These are phyloP conservation scores for Xylogone sp. DNA, from an alignment of 2,329 filamentous ascomycete species.

Conservation along the genomic window DNA sequence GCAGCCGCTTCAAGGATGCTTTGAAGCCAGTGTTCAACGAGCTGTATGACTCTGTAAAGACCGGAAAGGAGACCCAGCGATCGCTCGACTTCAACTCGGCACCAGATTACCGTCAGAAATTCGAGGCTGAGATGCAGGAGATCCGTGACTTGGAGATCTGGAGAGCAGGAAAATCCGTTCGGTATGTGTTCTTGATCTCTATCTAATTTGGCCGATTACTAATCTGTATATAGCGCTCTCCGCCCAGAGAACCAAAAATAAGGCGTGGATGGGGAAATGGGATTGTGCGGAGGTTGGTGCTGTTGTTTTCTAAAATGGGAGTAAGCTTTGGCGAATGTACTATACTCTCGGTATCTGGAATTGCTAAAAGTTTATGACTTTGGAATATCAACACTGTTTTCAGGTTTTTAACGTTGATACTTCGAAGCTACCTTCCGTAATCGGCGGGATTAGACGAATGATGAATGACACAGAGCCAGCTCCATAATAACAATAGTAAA, in stretches of 20 bases:
- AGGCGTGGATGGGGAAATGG: slow-evolving; percentile 8
- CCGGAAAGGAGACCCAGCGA: slow-evolving; percentile 91
- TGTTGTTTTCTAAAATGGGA: slow-evolving; percentile 16
- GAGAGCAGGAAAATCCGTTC: slow-evolving; percentile 96
- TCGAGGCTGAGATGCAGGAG: slow-evolving; percentile 97
- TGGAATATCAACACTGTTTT: not conserved
- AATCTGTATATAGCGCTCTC: slow-evolving; percentile 52
- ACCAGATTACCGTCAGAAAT: slow-evolving; percentile 93
- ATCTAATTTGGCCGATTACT: slow-evolving; percentile 2
- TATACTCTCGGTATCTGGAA: slow-evolving; percentile 29
- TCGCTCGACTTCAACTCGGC: slow-evolving; percentile 97
- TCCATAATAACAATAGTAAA: not conserved
- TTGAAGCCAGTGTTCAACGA: slow-evolving; percentile 98
- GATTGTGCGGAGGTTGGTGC: slow-evolving; percentile 10
- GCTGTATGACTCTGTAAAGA: slow-evolving; percentile 88
- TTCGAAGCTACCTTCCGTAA: slow-evolving; percentile 8
- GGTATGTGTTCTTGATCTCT: slow-evolving; percentile 45
- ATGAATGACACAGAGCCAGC: not conserved
- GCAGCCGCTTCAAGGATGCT: slow-evolving; percentile 92
- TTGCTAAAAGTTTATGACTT: slow-evolving; percentile 27
- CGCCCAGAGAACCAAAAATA: slow-evolving; percentile 83
- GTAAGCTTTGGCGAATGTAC: slow-evolving; percentile 29
- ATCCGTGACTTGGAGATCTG: slow-evolving; percentile 98
- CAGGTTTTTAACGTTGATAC: not conserved
- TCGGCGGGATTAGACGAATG: slow-evolving; percentile 12